phyloP scores from a whole-genome alignment of 495 filamentous ascomycete species.

The Daldinia childiae region DNA sequence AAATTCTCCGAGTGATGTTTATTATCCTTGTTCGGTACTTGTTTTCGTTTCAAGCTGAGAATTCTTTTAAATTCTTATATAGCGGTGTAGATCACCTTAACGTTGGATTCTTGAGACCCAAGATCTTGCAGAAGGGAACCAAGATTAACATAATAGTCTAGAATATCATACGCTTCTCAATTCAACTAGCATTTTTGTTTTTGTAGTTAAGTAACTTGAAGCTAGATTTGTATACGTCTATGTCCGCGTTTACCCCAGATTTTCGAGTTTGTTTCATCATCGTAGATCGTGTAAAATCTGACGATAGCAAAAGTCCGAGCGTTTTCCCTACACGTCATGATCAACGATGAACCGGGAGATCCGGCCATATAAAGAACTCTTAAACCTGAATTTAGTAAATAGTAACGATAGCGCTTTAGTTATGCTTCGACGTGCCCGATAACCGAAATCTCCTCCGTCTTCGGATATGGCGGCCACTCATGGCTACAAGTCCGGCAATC shows the following conservation, averaged over 20 bases:
- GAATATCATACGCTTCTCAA: background rate
- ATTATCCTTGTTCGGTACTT: background rate
- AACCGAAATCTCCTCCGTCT: background rate
- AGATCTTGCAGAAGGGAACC: background rate
- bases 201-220: background rate
- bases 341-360: background rate
- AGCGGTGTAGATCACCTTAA: background rate
- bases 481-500: too few species aligned
- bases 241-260: conserved; percentile 24
- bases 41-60: background rate
- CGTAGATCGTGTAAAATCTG: conserved; percentile 16
- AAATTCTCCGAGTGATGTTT: background rate
- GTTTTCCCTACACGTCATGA: background rate
- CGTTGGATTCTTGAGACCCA: background rate
- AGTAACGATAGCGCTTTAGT: background rate
- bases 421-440: background rate
- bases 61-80: background rate
- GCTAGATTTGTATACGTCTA: background rate
- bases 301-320: conserved; percentile 11
- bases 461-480: background rate
- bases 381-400: background rate
- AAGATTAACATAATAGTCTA: background rate
- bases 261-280: conserved; percentile 25
- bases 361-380: background rate
- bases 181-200: background rate